These are phyloP conservation scores for Penicilliopsis zonata DNA, from an alignment of 495 filamentous ascomycete species.

Conservation along the genomic window DNA sequence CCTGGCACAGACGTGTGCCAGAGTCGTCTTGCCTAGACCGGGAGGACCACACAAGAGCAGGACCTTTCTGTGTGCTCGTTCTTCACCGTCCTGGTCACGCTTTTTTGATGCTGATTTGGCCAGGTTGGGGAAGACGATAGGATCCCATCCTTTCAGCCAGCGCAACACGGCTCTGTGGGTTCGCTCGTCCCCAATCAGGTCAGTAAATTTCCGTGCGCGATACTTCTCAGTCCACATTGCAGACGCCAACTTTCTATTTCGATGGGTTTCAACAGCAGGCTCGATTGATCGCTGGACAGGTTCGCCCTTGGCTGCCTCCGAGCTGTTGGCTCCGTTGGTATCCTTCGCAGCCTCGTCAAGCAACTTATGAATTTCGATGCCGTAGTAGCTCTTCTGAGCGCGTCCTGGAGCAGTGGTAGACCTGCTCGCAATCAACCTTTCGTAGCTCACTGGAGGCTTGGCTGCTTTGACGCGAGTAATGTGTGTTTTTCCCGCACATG, in stretches of 20 bases:
- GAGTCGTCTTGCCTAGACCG: slow-evolving; percentile 87
- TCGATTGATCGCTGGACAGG: slow-evolving; percentile 26
- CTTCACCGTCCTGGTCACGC: slow-evolving; percentile 27
- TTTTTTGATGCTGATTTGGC: slow-evolving; percentile 41
- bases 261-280: slow-evolving; percentile 19
- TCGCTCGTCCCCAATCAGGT: slow-evolving; percentile 86
- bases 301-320: slow-evolving; percentile 4
- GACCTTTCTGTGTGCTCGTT: slow-evolving; percentile 69
- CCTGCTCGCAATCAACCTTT: slow-evolving; percentile 55
- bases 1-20: slow-evolving; percentile 89
- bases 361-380: slow-evolving; percentile 75
- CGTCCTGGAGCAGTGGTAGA: slow-evolving; percentile 55
- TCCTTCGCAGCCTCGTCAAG: slow-evolving; percentile 55
- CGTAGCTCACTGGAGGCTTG: slow-evolving; percentile 42
- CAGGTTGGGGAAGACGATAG: slow-evolving; percentile 73
- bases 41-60: slow-evolving; percentile 82
- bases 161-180: slow-evolving; percentile 84
- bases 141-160: slow-evolving; percentile 92
- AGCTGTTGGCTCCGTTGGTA: slow-evolving; percentile 23
- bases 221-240: slow-evolving; percentile 84
- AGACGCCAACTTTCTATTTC: slow-evolving; percentile 23
- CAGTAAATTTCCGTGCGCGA: slow-evolving; percentile 80
- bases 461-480: slow-evolving; percentile 40
- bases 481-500: slow-evolving; percentile 52
- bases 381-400: slow-evolving; percentile 79